These are phyloP conservation scores for Phenoliferia sp. DNA, from an alignment of 1,284 basidiomycete species.

Conservation along the genomic window DNA sequence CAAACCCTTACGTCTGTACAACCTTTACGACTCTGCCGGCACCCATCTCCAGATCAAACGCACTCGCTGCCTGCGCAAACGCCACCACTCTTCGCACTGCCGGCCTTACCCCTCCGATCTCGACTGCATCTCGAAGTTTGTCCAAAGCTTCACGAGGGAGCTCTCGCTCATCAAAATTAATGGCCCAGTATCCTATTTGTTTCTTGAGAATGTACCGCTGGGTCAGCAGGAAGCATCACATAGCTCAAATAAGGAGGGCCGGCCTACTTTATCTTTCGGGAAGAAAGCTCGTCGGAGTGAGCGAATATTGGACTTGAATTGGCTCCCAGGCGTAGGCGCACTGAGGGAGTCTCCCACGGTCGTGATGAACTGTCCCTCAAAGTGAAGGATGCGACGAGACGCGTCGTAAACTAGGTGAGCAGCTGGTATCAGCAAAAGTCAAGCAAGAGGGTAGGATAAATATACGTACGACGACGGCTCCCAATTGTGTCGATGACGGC, in stretches of 20 bases:
- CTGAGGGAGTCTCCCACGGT: slow-evolving; percentile 42
- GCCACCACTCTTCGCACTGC: slow-evolving; percentile 14
- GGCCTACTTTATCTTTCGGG: slow-evolving; percentile 38
- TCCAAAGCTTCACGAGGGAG: slow-evolving; percentile 26
- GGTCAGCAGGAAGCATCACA: neutral
- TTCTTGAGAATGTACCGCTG: slow-evolving; percentile 33
- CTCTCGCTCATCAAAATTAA: slow-evolving; percentile 21
- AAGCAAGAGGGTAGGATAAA: neutral
- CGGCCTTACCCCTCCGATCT: slow-evolving; percentile 22
- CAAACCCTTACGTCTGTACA: neutral
- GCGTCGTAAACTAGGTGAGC: slow-evolving; percentile 41
- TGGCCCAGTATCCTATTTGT: slow-evolving; percentile 41
- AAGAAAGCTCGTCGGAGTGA: slow-evolving; percentile 44
- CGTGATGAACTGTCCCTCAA: slow-evolving; percentile 38
- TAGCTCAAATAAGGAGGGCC: neutral
- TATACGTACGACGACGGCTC: slow-evolving; percentile 19
- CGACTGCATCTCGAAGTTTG: slow-evolving; percentile 22
- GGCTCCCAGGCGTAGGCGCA: slow-evolving; percentile 38
- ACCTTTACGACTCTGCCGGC: neutral
- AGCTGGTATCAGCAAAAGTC: neutral
- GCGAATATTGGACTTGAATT: slow-evolving; percentile 33
- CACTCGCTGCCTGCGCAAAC: slow-evolving; percentile 23
- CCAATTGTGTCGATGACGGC: slow-evolving; percentile 39
- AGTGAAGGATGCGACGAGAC: slow-evolving; percentile 43
- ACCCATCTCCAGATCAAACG: slow-evolving; percentile 15